phyloP scores from a whole-genome alignment of 805 yeast species.

The Maudiozyma serrabonitensis region DNA sequence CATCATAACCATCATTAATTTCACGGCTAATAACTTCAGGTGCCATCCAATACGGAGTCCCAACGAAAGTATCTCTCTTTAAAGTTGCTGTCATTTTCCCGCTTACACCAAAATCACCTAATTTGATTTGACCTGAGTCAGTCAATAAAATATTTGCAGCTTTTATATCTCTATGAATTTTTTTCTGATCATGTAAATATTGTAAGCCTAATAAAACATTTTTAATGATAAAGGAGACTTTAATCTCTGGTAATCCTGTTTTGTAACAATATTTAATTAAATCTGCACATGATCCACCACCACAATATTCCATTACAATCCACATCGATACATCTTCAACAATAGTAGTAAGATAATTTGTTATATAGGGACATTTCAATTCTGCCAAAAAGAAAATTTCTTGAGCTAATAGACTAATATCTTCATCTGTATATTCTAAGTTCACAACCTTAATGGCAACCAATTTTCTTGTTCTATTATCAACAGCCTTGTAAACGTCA shows the following conservation, averaged over 20 bases:
- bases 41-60: constrained; percentile 98
- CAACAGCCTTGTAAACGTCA: constrained; percentile 61
- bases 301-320: constrained; percentile 92
- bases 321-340: constrained; percentile 61
- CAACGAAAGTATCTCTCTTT: constrained; percentile 71
- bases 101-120: constrained; percentile 91
- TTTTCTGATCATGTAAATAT: constrained; percentile 65
- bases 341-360: constrained; percentile 56
- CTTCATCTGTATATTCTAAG: constrained; percentile 71
- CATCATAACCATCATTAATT: constrained; percentile 51
- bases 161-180: constrained; percentile 84
- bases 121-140: constrained; percentile 55
- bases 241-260: constrained; percentile 32
- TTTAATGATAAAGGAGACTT: constrained; percentile 50
- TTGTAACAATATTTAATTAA: constrained; percentile 38
- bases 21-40: constrained; percentile 60
- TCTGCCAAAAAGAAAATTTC: constrained; percentile 72
- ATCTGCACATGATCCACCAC: constrained; percentile 86
- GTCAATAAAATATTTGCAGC: constrained; percentile 81
- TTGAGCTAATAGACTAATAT: constrained; percentile 56
- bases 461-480: constrained; percentile 29
- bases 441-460: constrained; percentile 87
- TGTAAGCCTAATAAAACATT: constrained; percentile 61
- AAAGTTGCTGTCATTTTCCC: constrained; percentile 68
- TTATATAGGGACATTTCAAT: constrained; percentile 56